A percentile compares a stretch with the other conserved stretches of the same genome.
phyloP scores from a whole-genome alignment of 225 moss, liverwort and hornwort species.

The Physcomitrellopsis africana region DNA sequence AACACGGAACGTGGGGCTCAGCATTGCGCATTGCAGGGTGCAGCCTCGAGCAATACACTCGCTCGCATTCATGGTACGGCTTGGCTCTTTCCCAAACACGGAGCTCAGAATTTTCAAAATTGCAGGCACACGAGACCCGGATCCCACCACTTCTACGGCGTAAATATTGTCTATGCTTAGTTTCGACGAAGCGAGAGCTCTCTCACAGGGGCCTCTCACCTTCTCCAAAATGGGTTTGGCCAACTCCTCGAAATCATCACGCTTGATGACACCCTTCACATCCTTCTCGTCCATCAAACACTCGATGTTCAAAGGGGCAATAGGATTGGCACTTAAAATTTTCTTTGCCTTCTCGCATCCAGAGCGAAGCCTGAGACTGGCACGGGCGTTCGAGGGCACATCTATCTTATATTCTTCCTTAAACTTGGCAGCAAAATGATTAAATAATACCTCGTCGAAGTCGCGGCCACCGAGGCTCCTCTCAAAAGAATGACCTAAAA shows the following conservation, averaged over 20 bases:
- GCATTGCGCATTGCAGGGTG: conserved; percentile 87
- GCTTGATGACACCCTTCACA: conserved; percentile 75
- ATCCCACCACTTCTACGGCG: conserved; percentile 95
- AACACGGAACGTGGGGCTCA: conserved; percentile 85
- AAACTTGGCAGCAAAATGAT: conserved; percentile 85
- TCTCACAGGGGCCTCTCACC: conserved; percentile 93
- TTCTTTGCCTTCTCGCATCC: conserved; percentile 97
- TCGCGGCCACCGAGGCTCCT: conserved; percentile 85
- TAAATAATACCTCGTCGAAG: conserved; percentile 94
- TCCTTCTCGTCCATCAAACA: conserved; percentile 99
- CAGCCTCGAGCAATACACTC: conserved; percentile 91
- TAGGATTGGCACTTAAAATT: conserved; percentile 88
- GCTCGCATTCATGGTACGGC: conserved; percentile 94
- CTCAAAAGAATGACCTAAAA: conserved; percentile 88
- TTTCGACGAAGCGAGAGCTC: conserved; percentile 75
- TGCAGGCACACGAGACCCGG: conserved; percentile 92
- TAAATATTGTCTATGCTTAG: conserved; percentile 67
- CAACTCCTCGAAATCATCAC: conserved; percentile 88
- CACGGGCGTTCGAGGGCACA: conserved; percentile 67
- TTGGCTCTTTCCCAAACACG: conserved; percentile 91
- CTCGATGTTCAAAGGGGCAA: conserved; percentile 88
- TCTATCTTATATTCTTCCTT: conserved; percentile 88
- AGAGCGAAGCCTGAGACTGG: conserved; percentile 71
- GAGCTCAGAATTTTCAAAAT: conserved; percentile 81
- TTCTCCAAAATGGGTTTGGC: conserved; percentile 79